Base-by-base conservation (phyloP, 106 monocot genomes). In the Allium fistulosum region DNA sequence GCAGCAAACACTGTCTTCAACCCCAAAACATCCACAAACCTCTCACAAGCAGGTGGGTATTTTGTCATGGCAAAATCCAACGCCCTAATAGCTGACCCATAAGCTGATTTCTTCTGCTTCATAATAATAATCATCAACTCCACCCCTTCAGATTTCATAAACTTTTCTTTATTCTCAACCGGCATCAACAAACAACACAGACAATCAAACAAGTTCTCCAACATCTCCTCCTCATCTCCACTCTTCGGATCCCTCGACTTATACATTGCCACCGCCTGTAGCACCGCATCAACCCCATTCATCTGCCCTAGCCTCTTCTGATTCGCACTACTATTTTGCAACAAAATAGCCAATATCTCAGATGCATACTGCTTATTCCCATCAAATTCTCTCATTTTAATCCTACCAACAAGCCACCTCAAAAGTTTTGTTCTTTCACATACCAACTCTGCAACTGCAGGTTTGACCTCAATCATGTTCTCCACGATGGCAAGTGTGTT, bases 51-150 rank as follows among this genome's bases (percentile, higher is more conserved):
- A 4, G 86, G 96, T 2, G 88, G 92, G 66, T 89, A 97, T 65
- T 89, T 97, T 6, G 96, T 97, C 96, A 97, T 97, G 0, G 92
- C 92, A 73, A 97, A 97, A 84, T 97, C 96, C 45, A 97, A 75
- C 6, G 92, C 92, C 60, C 89, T 73, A 14, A 90, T 85, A 3
- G 85, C 85, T 0, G 90, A 90, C 10, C 82, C 80, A 68, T 90
- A 90, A 1, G 97, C 92, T 2, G 80, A 86, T 62, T 92, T 97
- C 85, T 97, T 97, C 84, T 97, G 97, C 78, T 97, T 97, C 84
- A 89, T 97, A 26, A 97, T 97, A 63, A 97, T 97, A 61, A 97
- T 92, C 97, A 97, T 97, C 51, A 90, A 75, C 70, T 90, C 90
- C 45, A 90, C 90, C 52, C 90, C 90, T 72, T 90, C 90, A 7